Evolutionary conservation across 352 stramenopile species (phyloP), one percentile per base, ranked within the genome.

Genomic region (Pythium aristosporum): DNA sequence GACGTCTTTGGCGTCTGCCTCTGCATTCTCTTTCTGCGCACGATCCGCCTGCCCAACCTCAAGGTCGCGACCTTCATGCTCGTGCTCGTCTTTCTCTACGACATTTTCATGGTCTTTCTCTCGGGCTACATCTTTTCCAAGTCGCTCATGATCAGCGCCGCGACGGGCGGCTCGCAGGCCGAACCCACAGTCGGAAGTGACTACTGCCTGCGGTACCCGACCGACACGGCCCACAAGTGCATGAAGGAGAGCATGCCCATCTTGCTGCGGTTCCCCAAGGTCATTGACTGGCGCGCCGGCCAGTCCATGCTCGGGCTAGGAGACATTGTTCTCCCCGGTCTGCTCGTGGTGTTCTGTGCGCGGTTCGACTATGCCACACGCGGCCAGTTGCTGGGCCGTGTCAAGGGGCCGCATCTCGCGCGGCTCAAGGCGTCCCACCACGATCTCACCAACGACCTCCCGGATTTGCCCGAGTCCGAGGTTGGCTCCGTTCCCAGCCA

Each of bases 81-180:
- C 61, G 85, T 94, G 50, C 79, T 97, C 30, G 92, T 96, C 20
- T 98, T 98, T 76, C 83, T 96, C 65, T 98, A 98, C 73, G 94
- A 98, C 72, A 89, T 98, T 43, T 98, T 98, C 71, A 98, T 98
- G 83, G 92, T 98, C 20, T 98, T 98, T 75, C 71, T 98, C 36
- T 97, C 91, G 42, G 93, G 92, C 6, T 87, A 89, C 55, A 87
- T 98, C 36, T 97, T 97, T 63, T 61, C 83, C n/a, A 73, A 93
- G 61, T 95, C 76, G 57, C 87, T 98, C 63, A 98, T 98, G 94
- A 96, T 98, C 67, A 97, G 96, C 71, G 94, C 96, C 13, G 96
- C 94, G 11, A 98, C 90, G 15, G 89, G 80, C 63, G 93, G 91
- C 12, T 77, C 69, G 13, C 80, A 91, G 61, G 75, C 69, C 52